Base-by-base conservation (phyloP, 2,329 filamentous ascomycete genomes). In the Sporothrix schenckii region DNA sequence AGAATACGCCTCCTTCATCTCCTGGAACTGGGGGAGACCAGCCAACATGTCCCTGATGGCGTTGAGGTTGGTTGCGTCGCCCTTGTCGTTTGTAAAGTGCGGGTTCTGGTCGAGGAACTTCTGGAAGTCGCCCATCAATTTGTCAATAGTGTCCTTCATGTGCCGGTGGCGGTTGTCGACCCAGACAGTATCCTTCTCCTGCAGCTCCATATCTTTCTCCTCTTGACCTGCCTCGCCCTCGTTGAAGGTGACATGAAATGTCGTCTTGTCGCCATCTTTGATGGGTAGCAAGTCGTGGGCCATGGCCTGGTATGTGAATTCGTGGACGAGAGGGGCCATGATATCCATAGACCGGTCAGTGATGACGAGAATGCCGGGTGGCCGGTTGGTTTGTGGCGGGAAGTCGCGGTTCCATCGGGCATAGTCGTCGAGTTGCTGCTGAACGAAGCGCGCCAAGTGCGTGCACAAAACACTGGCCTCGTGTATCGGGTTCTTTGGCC, bases 261-360 rank as follows among this genome's bases (percentile, higher is more conserved):
- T 93, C 11, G 96, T 87, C 79, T 95, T 97, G 74, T 97, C 93
- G 30, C 88, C 90, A 69, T 98, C 95, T 76, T 91, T 89, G 77
- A 99, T 93, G 0, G 91, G 91, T 41, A 99, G 82, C 10, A 99
- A 83, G 78, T 99, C 95, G 79, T 97, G 92, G 3, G 93, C 94
- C 94, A 99, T 98, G 66, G 95, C 93, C 80, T 99, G 95, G 79
- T 98, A 99, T 14, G 95, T 97, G 78, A 99, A 97, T 77, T 99
- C 95, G 80, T 99, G 95, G 4, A 98, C 78, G 13, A 98, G 81
- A 0, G 95, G 95, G 0, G 94, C 90, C 81, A 91, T 88, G 3
- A 97, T 81, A 79, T 99, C 95, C 91, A 99, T 95, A 9, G 93
- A 92, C 72, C 95, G 88, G 79, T 98, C 95, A 1, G 93, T 92